phyloP scores from a whole-genome alignment of 192 early-diverging fungal species.

The Rhizoclosmatium globosum region DNA sequence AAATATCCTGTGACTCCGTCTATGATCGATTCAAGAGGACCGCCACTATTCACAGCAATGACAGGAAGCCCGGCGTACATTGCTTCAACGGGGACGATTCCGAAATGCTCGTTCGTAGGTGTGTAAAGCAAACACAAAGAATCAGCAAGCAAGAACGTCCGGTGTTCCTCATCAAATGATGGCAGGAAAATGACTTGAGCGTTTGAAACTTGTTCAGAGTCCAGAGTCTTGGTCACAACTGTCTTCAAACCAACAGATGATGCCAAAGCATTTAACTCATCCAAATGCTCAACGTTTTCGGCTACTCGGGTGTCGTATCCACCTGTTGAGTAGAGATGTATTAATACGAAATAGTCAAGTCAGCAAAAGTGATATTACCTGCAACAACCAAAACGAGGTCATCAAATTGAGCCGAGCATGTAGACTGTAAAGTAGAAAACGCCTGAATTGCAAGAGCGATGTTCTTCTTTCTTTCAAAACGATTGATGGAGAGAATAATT shows the following conservation, averaged over 20 bases:
- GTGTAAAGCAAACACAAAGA: conserved; percentile 84
- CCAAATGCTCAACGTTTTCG: conserved; percentile 89
- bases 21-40: conserved; percentile 82
- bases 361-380: conserved; percentile 52
- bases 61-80: conserved; percentile 92
- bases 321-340: conserved; percentile 48
- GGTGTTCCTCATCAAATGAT: conserved; percentile 85
- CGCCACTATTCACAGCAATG: conserved; percentile 85
- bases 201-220: neutral
- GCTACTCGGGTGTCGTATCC: conserved; percentile 85
- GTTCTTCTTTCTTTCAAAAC: conserved; percentile 97
- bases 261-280: conserved; percentile 73
- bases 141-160: conserved; percentile 70
- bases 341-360: neutral
- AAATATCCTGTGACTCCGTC: conserved; percentile 82
- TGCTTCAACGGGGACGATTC: conserved; percentile 96
- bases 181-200: conserved; percentile 84
- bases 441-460: conserved; percentile 81
- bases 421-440: conserved; percentile 61
- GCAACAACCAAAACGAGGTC: conserved; percentile 75
- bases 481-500: conserved; percentile 85
- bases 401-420: conserved; percentile 41
- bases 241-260: conserved; percentile 53
- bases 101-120: conserved; percentile 93
- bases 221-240: conserved; percentile 48